phyloP scores from a whole-genome alignment of 2,329 filamentous ascomycete genomes.

The Teratosphaeria zuluensis region DNA sequence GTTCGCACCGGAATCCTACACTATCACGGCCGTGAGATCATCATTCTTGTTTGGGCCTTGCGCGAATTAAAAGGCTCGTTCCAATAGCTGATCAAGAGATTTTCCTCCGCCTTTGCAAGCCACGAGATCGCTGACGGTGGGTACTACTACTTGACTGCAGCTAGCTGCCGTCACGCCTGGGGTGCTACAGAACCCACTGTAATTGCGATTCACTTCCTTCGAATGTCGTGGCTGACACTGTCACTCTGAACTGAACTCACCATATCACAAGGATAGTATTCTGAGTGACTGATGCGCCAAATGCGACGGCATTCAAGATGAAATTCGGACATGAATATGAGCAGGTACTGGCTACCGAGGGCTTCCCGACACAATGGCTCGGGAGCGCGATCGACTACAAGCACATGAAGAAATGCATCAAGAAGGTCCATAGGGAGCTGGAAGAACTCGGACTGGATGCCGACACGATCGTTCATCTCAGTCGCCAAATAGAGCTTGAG shows the following conservation, averaged over 20 bases:
- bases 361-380: constrained; percentile 63
- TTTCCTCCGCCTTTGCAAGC: background rate
- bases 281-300: background rate
- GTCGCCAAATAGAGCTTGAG: constrained; percentile 32
- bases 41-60: background rate
- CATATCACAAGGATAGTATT: background rate
- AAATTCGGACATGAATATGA: constrained; percentile 79
- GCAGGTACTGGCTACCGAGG: constrained; percentile 58
- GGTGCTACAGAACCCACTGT: background rate
- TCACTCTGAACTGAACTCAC: background rate
- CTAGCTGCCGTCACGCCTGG: background rate
- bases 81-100: background rate
- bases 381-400: constrained; percentile 72
- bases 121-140: background rate
- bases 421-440: constrained; percentile 66
- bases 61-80: background rate
- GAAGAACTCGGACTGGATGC: constrained; percentile 60
- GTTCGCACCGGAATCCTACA: background rate
- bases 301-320: constrained; percentile 42
- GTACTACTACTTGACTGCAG: background rate
- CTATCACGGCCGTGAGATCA: background rate
- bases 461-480: constrained; percentile 57
- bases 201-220: background rate
- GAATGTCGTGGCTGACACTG: background rate
- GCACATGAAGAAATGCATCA: constrained; percentile 81